phyloP scores from a whole-genome alignment of 345 rosid species.

The Abelmoschus esculentus region DNA sequence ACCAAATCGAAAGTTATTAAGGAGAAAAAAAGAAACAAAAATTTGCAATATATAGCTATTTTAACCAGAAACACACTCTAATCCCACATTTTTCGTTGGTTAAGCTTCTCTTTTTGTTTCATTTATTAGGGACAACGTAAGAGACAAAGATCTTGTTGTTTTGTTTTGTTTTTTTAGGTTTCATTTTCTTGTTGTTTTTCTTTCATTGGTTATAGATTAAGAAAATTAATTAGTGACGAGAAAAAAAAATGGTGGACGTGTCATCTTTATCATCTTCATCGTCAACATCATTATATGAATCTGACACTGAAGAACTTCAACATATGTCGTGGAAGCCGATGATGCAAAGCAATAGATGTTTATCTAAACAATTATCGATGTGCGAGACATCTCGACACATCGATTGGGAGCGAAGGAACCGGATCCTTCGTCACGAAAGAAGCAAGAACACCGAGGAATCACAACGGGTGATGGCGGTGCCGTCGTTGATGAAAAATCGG shows the following conservation, averaged over 20 bases:
- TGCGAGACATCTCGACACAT: constrained; percentile 60
- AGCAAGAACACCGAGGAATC: constrained; percentile 13
- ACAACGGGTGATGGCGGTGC: not conserved
- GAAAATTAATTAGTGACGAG: not conserved
- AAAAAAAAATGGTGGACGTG: not conserved
- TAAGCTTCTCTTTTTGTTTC: not conserved
- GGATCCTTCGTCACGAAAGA: constrained; percentile 42
- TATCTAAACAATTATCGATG: constrained; percentile 77
- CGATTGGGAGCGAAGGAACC: constrained; percentile 81
- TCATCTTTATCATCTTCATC: constrained; percentile 14
- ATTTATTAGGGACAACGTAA: not conserved
- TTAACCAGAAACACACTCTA: not conserved
- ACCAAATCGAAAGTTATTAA: not conserved
- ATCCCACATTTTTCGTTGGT: constrained; percentile 30
- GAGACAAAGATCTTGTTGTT: not conserved
- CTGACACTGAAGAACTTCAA: constrained; percentile 30
- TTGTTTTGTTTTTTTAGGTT: not conserved
- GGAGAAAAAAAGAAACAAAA: not conserved
- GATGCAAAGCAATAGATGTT: constrained; percentile 33
- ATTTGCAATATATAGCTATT: not conserved
- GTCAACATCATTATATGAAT: constrained; percentile 19
- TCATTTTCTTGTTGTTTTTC: no score
- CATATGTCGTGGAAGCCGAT: constrained; percentile 40
- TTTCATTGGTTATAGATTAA: not conserved
- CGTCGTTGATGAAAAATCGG: not conserved